Evolutionary conservation across 2,329 filamentous ascomycete genomes (phyloP), one percentile per base, ranked within the genome.

Genomic region (Passalora sequoiae): DNA sequence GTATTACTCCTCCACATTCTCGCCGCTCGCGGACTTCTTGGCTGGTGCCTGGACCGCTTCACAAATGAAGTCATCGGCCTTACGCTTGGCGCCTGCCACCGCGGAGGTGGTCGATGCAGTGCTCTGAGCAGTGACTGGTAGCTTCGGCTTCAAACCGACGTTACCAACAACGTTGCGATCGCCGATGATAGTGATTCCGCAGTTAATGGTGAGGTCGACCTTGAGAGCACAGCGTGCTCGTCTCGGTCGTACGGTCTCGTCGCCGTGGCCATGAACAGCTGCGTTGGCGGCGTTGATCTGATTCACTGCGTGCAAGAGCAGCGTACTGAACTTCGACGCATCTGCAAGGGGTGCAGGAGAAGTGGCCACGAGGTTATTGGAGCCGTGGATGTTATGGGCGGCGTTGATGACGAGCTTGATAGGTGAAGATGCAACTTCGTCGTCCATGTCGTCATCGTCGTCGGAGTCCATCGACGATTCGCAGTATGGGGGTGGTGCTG

Each of bases 401-500:
- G 71, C 69, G 52, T 71, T 70, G 62, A 80, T 72, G 12, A 61
- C 64, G 32, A 80, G 59, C 37, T 60, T 65, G 45, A 77, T 68
- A 36, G 71, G 61, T 32, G 60, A 27, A 16, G 38, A 28, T n/a
- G 43, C 43, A 8, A 44, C 43, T 6, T 39, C 50, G 7, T 58
- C 54, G 25, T 62, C 57, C 15, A 50, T 43, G 12, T 49, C 46
- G 1, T 50, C 39, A 17, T 56, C 52, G 12, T 50, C 43, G 20
- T 55, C 56, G 6, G 50, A 40, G 33, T 43, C 41, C 24, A 25
- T 31, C 13, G 38, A 32, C 4, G 39, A 42, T 32, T 42, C 51
- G 24, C 40, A 51, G 42, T 58, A 60, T 17, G 55, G 53, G 32
- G 58, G 58, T 36, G 58, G 58, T 31, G 46, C 22, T 8, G 44